phyloP scores from a whole-genome alignment of 2,329 filamentous ascomycete species.

The Aureobasidium sp. region DNA sequence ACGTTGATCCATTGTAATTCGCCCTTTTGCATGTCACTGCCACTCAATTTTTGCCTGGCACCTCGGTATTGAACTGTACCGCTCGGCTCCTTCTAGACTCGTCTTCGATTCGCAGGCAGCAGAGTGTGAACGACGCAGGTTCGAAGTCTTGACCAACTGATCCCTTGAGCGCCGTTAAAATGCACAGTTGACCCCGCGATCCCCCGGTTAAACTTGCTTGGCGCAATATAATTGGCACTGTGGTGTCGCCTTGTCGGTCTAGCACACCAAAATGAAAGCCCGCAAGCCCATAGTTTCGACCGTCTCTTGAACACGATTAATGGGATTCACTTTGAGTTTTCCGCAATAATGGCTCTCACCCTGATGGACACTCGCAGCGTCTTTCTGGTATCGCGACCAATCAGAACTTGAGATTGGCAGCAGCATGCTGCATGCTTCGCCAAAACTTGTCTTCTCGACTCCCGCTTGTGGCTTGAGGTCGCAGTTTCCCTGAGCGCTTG shows the following conservation, averaged over 20 bases:
- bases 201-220: not conserved
- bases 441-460: not conserved
- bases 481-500: not conserved
- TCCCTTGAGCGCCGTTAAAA: not conserved
- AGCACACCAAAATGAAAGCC: not conserved
- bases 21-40: not conserved
- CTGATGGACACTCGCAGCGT: not conserved
- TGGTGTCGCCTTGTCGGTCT: not conserved
- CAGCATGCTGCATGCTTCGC: not conserved
- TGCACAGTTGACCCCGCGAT: too few relatives aligned
- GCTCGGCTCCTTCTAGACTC: not conserved
- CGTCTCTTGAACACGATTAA: not conserved
- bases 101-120: not conserved
- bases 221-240: not conserved
- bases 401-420: not conserved
- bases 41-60: not conserved
- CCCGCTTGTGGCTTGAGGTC: not conserved
- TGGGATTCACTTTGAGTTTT: not conserved
- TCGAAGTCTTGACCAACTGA: not conserved
- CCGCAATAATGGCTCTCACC: too few relatives aligned
- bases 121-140: not conserved
- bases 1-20: not conserved
- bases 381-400: not conserved
- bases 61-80: not conserved
- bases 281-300: not conserved